Percentiles rank a stretch among this genome's conserved stretches.
phyloP scores from a whole-genome alignment of 2,329 filamentous ascomycete genomes.

The Aspergillus sp. region DNA sequence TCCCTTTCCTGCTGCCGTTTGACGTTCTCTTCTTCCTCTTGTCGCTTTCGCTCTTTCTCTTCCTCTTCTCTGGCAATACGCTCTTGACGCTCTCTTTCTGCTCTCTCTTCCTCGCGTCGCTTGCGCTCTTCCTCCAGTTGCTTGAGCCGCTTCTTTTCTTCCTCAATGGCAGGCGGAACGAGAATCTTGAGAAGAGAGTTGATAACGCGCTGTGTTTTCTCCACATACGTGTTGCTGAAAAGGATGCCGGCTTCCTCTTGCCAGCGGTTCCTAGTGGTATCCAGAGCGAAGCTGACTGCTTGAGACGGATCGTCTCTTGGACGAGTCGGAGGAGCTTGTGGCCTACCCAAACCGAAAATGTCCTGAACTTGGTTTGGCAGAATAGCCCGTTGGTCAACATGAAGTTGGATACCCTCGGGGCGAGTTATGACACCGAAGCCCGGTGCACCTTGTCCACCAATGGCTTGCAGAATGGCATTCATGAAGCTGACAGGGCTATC shows the following conservation, averaged over 20 bases:
- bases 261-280: slow-evolving; percentile 70
- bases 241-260: slow-evolving; percentile 83
- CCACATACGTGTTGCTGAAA: slow-evolving; percentile 62
- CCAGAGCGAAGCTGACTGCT: slow-evolving; percentile 66
- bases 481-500: slow-evolving; percentile 51
- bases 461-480: slow-evolving; percentile 52
- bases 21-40: slow-evolving; percentile 63
- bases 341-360: slow-evolving; percentile 31
- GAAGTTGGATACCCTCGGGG: slow-evolving; percentile 49
- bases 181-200: slow-evolving; percentile 65
- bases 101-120: slow-evolving; percentile 54
- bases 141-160: slow-evolving; percentile 64
- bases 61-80: slow-evolving; percentile 61
- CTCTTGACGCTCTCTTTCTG: slow-evolving; percentile 56
- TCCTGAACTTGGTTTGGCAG: slow-evolving; percentile 50
- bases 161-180: slow-evolving; percentile 76
- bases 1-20: slow-evolving; percentile 55
- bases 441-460: slow-evolving; percentile 39
- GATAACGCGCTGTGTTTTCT: slow-evolving; percentile 62
- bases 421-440: slow-evolving; percentile 38
- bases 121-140: slow-evolving; percentile 51
- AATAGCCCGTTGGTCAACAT: slow-evolving; percentile 46
- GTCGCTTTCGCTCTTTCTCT: slow-evolving; percentile 62
- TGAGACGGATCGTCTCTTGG: slow-evolving; percentile 51
- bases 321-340: slow-evolving; percentile 23